Base-by-base conservation (phyloP, 129 eudicot species). In the Sambucus nigra region DNA sequence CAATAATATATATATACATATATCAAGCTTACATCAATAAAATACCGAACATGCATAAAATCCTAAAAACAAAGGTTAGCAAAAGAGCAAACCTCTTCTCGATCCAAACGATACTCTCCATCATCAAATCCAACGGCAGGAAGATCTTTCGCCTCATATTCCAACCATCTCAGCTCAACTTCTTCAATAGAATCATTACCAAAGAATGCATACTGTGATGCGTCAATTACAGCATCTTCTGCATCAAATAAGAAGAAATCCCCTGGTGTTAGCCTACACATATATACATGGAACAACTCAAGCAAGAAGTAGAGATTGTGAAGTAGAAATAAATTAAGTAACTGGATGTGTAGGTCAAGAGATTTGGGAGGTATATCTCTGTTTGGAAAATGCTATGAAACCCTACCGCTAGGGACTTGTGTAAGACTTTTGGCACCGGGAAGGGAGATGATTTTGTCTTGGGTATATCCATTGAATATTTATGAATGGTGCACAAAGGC, bases 141-240 rank as follows among this genome's bases (percentile, higher is more conserved):
- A 61, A 74, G 29, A 35, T 66, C 78, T 31, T 76, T 94, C 14
- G 81, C 94, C 25, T 84, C 97, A 22, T 80, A 87, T 40, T 89
- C 97, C 51, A 89, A 55, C 38, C 97, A 95, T 33, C 97, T 95
- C 53, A 89, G 65, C 69, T 84, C 97, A 60, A 89, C 81, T 64
- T 89, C 95, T 63, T 89, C 95, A 25, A 84, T 83, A 24, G 55
- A 66, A 47, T 84, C 71, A 16, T 72, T 65, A 8, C 97, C 97
- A 39, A 88, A 88, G 53, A 88, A 88, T 18, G 80, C 92, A 76
- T 88, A 88, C 69, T 88, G 97, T 6, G 95, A 89, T n/a, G 97
- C 97, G 57, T 89, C 97, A 78, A 89, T 84, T 23, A 73, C 47
- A 20, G 71, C 71, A 64, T 51, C 73, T 49, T 70, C 83, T 77